phyloP scores from a whole-genome alignment of 1,284 basidiomycete species.

The Ganoderma sinense region DNA sequence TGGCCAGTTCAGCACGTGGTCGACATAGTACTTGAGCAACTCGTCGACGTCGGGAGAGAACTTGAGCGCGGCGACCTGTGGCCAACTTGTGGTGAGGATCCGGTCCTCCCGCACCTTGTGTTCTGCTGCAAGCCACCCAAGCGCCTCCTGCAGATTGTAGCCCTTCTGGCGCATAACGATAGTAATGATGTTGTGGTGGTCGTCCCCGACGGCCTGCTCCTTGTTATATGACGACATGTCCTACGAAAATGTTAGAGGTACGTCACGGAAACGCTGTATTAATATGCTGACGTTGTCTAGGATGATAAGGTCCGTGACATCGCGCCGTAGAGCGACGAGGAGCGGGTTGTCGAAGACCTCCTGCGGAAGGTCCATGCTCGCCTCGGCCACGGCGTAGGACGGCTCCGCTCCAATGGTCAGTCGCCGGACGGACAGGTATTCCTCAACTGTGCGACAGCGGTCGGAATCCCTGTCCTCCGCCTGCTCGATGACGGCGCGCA shows the following conservation, averaged over 20 bases:
- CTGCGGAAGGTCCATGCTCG: slow-evolving; percentile 44
- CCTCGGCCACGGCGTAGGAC: slow-evolving; percentile 43
- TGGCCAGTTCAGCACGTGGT: slow-evolving; percentile 15
- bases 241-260: slow-evolving; percentile 15
- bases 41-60: slow-evolving; percentile 11
- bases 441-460: slow-evolving; percentile 39
- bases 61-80: slow-evolving; percentile 13
- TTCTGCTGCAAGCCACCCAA: slow-evolving; percentile 15
- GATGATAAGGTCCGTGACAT: slow-evolving; percentile 31
- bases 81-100: slow-evolving; percentile 9
- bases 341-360: slow-evolving; percentile 44
- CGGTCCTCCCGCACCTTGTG: slow-evolving; percentile 12
- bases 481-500: slow-evolving; percentile 43
- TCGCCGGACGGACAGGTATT: slow-evolving; percentile 43
- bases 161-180: slow-evolving; percentile 34
- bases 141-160: not conserved
- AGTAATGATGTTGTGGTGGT: slow-evolving; percentile 26
- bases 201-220: slow-evolving; percentile 8
- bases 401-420: slow-evolving; percentile 43
- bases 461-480: slow-evolving; percentile 37
- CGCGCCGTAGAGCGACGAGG: slow-evolving; percentile 35
- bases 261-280: not conserved
- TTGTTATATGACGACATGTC: slow-evolving; percentile 30
- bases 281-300: slow-evolving; percentile 42
- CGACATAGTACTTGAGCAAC: slow-evolving; percentile 8